Evolutionary conservation across 805 yeast genomes (phyloP).

Genomic region (Schwanniomyces polymorphus): DNA sequence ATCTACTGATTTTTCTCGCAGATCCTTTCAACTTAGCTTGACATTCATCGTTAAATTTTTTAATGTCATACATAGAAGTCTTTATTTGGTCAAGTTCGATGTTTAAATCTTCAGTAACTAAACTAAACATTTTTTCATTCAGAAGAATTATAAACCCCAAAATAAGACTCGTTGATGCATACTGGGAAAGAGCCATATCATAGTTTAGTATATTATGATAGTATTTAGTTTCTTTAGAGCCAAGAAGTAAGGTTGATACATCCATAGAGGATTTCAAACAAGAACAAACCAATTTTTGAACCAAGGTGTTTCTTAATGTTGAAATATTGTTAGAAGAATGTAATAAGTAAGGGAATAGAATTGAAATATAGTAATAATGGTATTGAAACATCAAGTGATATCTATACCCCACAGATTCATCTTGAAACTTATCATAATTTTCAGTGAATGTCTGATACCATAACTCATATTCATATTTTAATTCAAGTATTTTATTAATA

Average conservation of each 20-base stretch:
- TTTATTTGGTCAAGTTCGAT: background rate
- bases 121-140: background rate
- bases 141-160: background rate
- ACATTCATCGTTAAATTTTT: background rate
- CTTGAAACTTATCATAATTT: background rate
- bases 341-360: slow-evolving; percentile 4
- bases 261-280: background rate
- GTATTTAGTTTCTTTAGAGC: background rate
- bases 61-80: background rate
- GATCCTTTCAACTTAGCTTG: slow-evolving; percentile 2
- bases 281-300: background rate
- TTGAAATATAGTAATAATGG: slow-evolving; percentile 4
- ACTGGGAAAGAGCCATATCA: slow-evolving; percentile 3
- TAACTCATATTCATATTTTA: background rate
- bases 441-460: background rate
- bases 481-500: background rate
- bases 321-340: background rate
- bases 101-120: background rate
- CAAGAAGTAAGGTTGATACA: background rate
- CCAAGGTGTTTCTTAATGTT: background rate
- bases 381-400: slow-evolving; percentile 2
- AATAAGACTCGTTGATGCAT: slow-evolving; percentile 6
- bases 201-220: slow-evolving; percentile 1
- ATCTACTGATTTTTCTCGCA: slow-evolving; percentile 3
- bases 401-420: background rate